phyloP scores from a whole-genome alignment of 2,329 filamentous ascomycete species.

The Sclerotinia trifoliorum region DNA sequence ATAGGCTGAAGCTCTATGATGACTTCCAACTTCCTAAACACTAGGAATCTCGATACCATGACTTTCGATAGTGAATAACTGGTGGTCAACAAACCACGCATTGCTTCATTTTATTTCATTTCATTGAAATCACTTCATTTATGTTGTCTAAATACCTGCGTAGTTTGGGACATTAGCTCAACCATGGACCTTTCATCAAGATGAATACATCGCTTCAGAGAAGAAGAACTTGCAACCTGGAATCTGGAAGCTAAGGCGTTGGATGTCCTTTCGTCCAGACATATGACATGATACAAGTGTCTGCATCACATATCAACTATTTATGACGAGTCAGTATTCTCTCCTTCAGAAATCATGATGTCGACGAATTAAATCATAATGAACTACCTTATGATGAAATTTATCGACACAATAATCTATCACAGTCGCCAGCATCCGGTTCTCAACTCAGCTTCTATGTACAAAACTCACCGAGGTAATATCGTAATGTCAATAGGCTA shows the following conservation, averaged over 20 bases:
- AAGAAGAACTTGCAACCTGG: accelerated
- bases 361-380: background rate
- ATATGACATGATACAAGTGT: background rate
- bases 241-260: background rate
- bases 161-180: no score
- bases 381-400: background rate
- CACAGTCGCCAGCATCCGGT: background rate
- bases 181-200: no score
- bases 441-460: background rate
- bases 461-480: background rate
- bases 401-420: background rate
- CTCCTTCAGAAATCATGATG: background rate
- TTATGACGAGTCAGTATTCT: background rate
- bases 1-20: accelerated
- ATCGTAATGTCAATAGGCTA: no score
- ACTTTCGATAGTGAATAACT: background rate
- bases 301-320: background rate
- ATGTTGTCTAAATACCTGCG: background rate
- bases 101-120: background rate
- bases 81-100: background rate
- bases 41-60: background rate
- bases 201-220: no score
- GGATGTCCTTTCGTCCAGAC: background rate
- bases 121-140: background rate
- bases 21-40: background rate